Base-by-base conservation (phyloP, 2,329 filamentous ascomycete genomes). In the Cladosporium sp. region DNA sequence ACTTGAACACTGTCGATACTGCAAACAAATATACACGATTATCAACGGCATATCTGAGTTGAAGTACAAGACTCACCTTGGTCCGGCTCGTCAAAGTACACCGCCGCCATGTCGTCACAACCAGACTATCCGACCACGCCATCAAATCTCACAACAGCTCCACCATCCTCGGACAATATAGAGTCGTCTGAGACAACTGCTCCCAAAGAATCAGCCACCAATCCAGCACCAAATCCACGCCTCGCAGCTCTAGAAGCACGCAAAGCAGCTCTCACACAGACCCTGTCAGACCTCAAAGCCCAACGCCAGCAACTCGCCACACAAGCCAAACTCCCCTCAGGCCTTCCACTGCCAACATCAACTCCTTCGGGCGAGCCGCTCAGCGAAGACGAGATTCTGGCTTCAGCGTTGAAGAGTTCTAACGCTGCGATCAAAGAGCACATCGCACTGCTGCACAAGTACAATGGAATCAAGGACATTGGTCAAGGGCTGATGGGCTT, bases 381-480 rank as follows among this genome's bases (percentile, higher is more conserved):
- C 54, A 47, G 55, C 13, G 55, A 57, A 4, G 59, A 63, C 19
- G 53, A 64, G 30, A 51, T 54, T 33, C 42, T 55, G 19, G 51
- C 54, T 22, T 58, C 57, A 51, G 68, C 69, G 4, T 62, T 70
- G 54, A 65, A 56, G 12, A 70, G 73, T 9, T 73, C 79, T 0
- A 71, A 77, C 35, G 67, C 69, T 16, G 78, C 79, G 8, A 79
- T 85, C 45, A 77, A 80, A 48, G 69, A 70, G 27, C 84, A 87
- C 62, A 87, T 87, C 60, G 74, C 74, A 52, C 70, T 83, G 3
- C 70, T 88, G 27, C 83, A 86, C 56, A 71, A 79, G 51, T 88
- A 87, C 67, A 88, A 88, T 59, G 83, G 86, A 63, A 80, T 86
- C 58, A 81, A 83, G 55, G 84, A 88, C 63, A 71, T 85, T 7